phyloP scores from a whole-genome alignment of 306 rosid species.

The Cicer judaicum region DNA sequence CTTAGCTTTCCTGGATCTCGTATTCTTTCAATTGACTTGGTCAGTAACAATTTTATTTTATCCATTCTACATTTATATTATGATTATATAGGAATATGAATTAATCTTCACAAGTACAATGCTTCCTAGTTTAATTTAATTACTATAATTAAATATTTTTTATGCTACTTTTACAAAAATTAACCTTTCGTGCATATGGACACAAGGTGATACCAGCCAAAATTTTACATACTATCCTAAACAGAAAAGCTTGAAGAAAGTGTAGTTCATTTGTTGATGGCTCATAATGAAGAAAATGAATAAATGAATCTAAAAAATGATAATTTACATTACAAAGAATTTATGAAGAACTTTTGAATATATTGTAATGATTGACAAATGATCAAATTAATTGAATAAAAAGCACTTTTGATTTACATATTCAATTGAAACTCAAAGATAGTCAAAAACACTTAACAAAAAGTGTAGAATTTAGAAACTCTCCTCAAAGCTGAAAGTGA shows the following conservation, averaged over 20 bases:
- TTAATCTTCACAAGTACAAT: too few species aligned
- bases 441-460: slow-evolving; percentile 43
- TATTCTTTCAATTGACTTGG: too few species aligned
- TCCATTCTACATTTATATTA: too few species aligned
- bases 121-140: too few species aligned
- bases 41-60: too few species aligned
- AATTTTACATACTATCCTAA: slow-evolving; percentile 49
- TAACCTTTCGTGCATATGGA: too few species aligned
- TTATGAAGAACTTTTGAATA: slow-evolving; percentile 46
- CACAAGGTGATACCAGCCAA: too few species aligned
- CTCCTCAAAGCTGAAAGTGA: slow-evolving; percentile 50
- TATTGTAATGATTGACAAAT: slow-evolving; percentile 47
- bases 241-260: slow-evolving; percentile 47
- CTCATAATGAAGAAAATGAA: slow-evolving; percentile 53
- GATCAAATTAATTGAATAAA: slow-evolving; percentile 43
- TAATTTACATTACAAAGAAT: slow-evolving; percentile 64
- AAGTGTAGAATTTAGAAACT: slow-evolving; percentile 24
- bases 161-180: too few species aligned
- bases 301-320: slow-evolving; percentile 47
- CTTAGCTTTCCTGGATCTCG: too few species aligned
- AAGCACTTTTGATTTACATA: slow-evolving; percentile 48
- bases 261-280: slow-evolving; percentile 41
- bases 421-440: slow-evolving; percentile 41
- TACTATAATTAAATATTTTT: too few species aligned
- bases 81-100: too few species aligned